These are phyloP conservation scores for Neurospora pannonica DNA, from an alignment of 495 filamentous ascomycete genomes.

Conservation along the genomic window DNA sequence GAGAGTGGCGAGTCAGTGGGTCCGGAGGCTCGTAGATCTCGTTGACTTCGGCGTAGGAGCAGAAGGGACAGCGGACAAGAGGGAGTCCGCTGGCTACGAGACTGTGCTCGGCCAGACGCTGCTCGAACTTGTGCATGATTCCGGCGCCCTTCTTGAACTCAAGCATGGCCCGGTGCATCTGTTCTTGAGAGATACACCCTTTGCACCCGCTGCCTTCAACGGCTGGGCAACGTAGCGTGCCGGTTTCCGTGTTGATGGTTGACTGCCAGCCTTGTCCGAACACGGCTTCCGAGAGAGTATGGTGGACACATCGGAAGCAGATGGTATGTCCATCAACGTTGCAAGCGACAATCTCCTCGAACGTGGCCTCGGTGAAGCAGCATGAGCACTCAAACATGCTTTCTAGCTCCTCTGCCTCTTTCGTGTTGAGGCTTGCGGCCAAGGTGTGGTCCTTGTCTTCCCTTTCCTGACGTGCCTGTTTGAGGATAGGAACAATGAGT, in stretches of 20 bases:
- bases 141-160: constrained; percentile 59
- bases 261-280: constrained; percentile 88
- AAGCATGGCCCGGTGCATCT: constrained; percentile 62
- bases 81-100: constrained; percentile 61
- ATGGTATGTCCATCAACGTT: constrained; percentile 64
- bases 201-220: constrained; percentile 57
- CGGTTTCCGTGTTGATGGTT: constrained; percentile 60
- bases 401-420: constrained; percentile 61
- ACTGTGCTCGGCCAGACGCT: constrained; percentile 61
- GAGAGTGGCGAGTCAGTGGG: neutral
- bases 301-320: constrained; percentile 75
- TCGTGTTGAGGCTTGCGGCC: constrained; percentile 60
- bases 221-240: constrained; percentile 72
- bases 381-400: constrained; percentile 83
- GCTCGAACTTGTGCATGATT: constrained; percentile 61
- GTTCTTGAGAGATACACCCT: constrained; percentile 57
- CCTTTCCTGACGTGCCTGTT: constrained; percentile 43
- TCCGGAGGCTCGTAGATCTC: constrained; percentile 57
- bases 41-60: constrained; percentile 80
- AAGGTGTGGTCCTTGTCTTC: constrained; percentile 51
- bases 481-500: constrained; percentile 55
- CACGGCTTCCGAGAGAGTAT: constrained; percentile 69
- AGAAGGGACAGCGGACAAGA: constrained; percentile 84
- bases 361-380: constrained; percentile 69
- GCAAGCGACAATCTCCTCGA: constrained; percentile 77